A percentile compares a stretch with the other conserved stretches of the same genome.
Conservation (phyloP, 2,329 filamentous ascomycete species). For the Cladophialophora bantiana region DNA sequence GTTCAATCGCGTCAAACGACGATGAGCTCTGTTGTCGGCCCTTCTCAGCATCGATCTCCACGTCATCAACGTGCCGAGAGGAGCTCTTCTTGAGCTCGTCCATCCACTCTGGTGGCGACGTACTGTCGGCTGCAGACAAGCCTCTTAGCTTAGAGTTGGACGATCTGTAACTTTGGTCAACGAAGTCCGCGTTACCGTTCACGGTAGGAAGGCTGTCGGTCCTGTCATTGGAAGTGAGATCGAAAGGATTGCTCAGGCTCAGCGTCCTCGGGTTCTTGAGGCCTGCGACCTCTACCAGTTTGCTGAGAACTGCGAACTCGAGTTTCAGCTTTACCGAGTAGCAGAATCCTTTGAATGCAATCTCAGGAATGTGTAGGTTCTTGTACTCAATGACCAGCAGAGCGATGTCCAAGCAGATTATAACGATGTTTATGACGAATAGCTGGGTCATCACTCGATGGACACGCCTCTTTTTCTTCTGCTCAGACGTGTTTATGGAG, state of each 20-base stretch:
- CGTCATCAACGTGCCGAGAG: conserved; percentile 13
- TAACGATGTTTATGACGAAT: conserved; percentile 56
- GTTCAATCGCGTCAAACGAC: neutral
- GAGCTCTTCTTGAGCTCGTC: conserved; percentile 18
- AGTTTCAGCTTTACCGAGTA: conserved; percentile 59
- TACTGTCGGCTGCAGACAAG: neutral
- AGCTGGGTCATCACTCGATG: conserved; percentile 58
- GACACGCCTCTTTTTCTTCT: conserved; percentile 50
- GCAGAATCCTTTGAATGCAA: conserved; percentile 54
- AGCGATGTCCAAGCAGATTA: conserved; percentile 55
- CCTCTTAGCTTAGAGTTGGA: neutral
- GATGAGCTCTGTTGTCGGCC: neutral
- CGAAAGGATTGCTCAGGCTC: conserved; percentile 11
- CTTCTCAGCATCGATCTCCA: conserved; percentile 10
- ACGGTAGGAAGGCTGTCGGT: conserved; percentile 7
- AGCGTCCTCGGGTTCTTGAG: conserved; percentile 9
- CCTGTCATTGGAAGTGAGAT: neutral
- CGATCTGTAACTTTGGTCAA: conserved; percentile 4
- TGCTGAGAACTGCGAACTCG: conserved; percentile 57
- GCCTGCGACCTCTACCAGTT: conserved; percentile 45
- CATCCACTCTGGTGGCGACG: conserved; percentile 24
- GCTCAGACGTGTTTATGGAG: conserved; percentile 5
- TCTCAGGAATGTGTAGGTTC: conserved; percentile 54
- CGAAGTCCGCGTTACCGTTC: conserved; percentile 3
- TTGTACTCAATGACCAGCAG: conserved; percentile 54